Base-by-base conservation (phyloP, 2,329 filamentous ascomycete genomes). In the Nigrospora oryzae region DNA sequence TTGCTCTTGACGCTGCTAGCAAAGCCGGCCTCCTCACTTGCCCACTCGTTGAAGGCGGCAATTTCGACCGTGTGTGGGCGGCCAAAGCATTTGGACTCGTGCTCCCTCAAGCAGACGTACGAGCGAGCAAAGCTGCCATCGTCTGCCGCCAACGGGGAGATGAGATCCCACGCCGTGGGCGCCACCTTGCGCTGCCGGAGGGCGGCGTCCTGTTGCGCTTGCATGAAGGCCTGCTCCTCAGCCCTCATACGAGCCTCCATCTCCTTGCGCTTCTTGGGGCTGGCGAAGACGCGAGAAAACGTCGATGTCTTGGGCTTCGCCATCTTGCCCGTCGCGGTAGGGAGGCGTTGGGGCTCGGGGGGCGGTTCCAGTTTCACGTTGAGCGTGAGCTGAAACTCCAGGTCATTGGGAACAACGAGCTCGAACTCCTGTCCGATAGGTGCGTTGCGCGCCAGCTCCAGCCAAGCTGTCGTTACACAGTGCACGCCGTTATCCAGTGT, bases 381-480 rank as follows among this genome's bases (percentile, higher is more conserved):
- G 13, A 98, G 77, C 1, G 93, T 97, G 35, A 98, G 79, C 66
- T 98, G 93, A 69, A 98, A 98, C 64, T 98, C 93, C n/a, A 98
- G 80, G 56, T 98, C 93, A 55, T 95, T 93, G 41, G 94, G 84
- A 23, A 98, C 93, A 31, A 97, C 90, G 38, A 98, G 81, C 68
- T 98, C 93, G 56, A 98, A 98, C 62, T 98, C 93, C 60, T 98
- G 93, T 7, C 91, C 93, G 54, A 98, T 97, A 0, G 93, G 89
- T 2, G 93, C 91, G 48, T 86, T 91, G 55, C 86, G 86, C 16
- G 89, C 89, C 48, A 98, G 74, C 63, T 98, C 93, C 10, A 97
- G 74, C 87, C 89, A 96, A 1, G 89, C 84, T 4, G 93, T 98
- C 0, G 93, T 98, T 14, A 98, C 93, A 58, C 93, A 98, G 63